phyloP scores from a whole-genome alignment of 768 basidiomycete species.

The Suillus paluster region DNA sequence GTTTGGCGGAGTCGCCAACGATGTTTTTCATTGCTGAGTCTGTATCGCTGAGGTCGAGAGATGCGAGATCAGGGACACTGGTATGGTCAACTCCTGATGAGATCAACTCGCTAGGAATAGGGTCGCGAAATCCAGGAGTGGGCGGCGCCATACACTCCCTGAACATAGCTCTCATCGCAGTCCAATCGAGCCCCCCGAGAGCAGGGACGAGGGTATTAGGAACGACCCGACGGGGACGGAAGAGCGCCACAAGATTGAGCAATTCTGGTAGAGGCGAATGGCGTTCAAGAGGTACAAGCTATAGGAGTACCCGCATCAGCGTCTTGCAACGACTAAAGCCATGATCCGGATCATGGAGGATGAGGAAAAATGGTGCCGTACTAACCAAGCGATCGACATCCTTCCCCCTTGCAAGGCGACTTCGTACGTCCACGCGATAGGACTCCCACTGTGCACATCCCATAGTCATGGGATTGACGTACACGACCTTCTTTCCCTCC shows the following conservation, averaged over 20 bases:
- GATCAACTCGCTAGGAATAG: constrained; percentile 11
- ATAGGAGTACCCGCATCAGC: neutral
- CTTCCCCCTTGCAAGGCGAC: constrained; percentile 46
- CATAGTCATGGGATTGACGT: constrained; percentile 83
- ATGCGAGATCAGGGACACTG: constrained; percentile 9
- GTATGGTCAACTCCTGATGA: constrained; percentile 9
- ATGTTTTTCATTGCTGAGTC: constrained; percentile 68
- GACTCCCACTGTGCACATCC: constrained; percentile 60
- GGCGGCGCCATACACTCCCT: constrained; percentile 48
- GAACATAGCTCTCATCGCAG: constrained; percentile 72
- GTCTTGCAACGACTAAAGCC: neutral
- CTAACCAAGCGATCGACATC: constrained; percentile 69
- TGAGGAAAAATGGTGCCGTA: neutral
- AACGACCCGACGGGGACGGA: constrained; percentile 74
- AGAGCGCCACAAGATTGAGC: constrained; percentile 76
- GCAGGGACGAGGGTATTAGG: constrained; percentile 75
- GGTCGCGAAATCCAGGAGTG: too few species aligned
- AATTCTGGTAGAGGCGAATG: constrained; percentile 92
- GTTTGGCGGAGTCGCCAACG: constrained; percentile 55
- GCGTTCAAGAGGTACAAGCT: constrained; percentile 85
- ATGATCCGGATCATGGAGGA: neutral
- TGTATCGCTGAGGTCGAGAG: constrained; percentile 30
- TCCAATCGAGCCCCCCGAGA: constrained; percentile 69
- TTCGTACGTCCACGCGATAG: constrained; percentile 46
- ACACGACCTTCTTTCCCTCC: constrained; percentile 67